These are phyloP conservation scores for Globisporangium sylvaticum DNA, from an alignment of 352 stramenopile species.

Conservation along the genomic window DNA sequence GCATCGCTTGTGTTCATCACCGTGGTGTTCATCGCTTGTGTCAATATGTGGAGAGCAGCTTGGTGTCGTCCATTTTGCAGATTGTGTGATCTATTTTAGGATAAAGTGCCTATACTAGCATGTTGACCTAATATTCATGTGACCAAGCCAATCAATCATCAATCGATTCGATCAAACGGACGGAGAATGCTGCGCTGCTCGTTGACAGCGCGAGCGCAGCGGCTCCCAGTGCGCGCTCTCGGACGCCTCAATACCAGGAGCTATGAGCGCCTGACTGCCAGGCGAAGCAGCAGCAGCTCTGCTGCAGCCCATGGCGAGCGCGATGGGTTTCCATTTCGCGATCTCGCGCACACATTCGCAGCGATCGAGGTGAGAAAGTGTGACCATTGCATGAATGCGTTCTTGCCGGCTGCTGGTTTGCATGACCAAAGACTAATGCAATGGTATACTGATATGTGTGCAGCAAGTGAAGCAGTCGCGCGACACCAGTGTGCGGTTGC, in stretches of 20 bases:
- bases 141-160: background rate
- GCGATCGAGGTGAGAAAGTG: conserved; percentile 39
- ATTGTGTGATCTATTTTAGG: background rate
- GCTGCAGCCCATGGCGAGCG: background rate
- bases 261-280: background rate
- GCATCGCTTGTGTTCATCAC: too few relatives aligned
- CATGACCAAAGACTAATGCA: background rate
- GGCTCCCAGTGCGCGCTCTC: background rate
- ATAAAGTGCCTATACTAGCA: background rate
- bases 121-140: background rate
- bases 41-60: too few relatives aligned
- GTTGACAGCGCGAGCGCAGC: background rate
- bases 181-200: background rate
- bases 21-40: too few relatives aligned
- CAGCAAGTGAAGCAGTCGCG: conserved; percentile 57
- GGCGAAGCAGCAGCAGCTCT: background rate
- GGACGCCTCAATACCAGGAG: too few relatives aligned
- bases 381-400: background rate
- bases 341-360: conserved; percentile 44
- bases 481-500: conserved; percentile 38
- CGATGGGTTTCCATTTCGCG: conserved; percentile 23
- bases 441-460: background rate
- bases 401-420: background rate
- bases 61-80: too few relatives aligned
- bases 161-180: background rate